These are phyloP conservation scores for Penicillium expansum DNA, from an alignment of 2,329 filamentous ascomycete genomes.

Conservation along the genomic window DNA sequence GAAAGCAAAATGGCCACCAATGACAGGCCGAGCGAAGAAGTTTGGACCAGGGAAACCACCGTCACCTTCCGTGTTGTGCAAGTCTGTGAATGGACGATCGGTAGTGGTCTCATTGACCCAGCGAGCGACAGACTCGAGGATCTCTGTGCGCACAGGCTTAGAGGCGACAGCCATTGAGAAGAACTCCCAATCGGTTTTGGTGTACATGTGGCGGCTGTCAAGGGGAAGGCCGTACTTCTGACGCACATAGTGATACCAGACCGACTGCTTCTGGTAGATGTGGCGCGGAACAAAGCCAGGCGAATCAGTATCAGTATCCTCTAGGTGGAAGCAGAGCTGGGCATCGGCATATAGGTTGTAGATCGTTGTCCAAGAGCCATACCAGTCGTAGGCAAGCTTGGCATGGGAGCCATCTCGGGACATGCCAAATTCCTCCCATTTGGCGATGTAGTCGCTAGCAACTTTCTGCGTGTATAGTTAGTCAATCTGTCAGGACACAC, in stretches of 20 bases:
- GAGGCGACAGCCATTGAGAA: conserved; percentile 78
- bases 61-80: conserved; percentile 75
- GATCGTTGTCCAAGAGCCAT: conserved; percentile 77
- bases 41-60: conserved; percentile 71
- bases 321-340: conserved; percentile 74
- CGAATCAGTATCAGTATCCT: conserved; percentile 42
- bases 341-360: conserved; percentile 83
- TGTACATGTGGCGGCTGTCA: conserved; percentile 77
- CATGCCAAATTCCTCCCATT: conserved; percentile 70
- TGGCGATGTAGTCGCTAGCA: conserved; percentile 64
- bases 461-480: conserved; percentile 46
- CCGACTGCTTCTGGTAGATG: conserved; percentile 75
- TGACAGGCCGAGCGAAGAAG: conserved; percentile 80
- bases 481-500: background rate
- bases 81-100: conserved; percentile 74
- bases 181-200: conserved; percentile 90
- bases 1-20: conserved; percentile 83
- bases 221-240: conserved; percentile 81
- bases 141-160: conserved; percentile 64
- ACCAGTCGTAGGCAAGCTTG: conserved; percentile 76
- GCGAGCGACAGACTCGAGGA: conserved; percentile 68
- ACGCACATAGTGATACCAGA: conserved; percentile 75
- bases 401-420: conserved; percentile 68
- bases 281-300: conserved; percentile 67
- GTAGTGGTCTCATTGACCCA: conserved; percentile 84